A percentile compares a stretch with the other conserved stretches of the same genome.
phyloP scores from a whole-genome alignment of 768 basidiomycete genomes.

The Pisolithus marmoratus region DNA sequence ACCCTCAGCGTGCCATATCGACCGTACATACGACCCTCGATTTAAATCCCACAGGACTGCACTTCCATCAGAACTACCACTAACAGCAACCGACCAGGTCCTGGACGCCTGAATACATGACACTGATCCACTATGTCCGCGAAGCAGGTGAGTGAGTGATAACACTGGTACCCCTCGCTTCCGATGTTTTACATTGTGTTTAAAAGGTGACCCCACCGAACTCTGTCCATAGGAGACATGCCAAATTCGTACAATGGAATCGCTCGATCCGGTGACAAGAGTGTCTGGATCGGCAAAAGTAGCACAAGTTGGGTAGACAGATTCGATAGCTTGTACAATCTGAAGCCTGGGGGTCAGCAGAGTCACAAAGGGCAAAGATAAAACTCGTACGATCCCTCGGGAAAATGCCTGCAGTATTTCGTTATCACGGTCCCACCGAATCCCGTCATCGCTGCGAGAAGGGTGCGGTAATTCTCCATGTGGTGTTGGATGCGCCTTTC shows the following conservation, averaged over 20 bases:
- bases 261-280: conserved; percentile 75
- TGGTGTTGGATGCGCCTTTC: conserved; percentile 53
- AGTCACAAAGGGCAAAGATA: background rate
- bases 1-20: conserved; percentile 60
- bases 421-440: conserved; percentile 54
- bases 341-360: conserved; percentile 22
- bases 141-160: conserved; percentile 67
- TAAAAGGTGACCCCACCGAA: conserved; percentile 12
- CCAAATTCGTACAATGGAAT: conserved; percentile 85
- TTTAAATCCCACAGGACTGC: conserved; percentile 91
- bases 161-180: conserved; percentile 24
- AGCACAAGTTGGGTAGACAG: conserved; percentile 65
- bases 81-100: conserved; percentile 78
- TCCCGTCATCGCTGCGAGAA: conserved; percentile 55
- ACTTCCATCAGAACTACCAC: conserved; percentile 81
- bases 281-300: conserved; percentile 68
- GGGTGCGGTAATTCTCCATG: conserved; percentile 55
- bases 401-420: conserved; percentile 57
- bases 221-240: conserved; percentile 38
- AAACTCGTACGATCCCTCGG: conserved; percentile 50
- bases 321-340: conserved; percentile 76
- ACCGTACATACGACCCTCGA: conserved; percentile 69
- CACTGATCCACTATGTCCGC: conserved; percentile 69
- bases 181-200: conserved; percentile 10
- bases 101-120: conserved; percentile 66